phyloP scores from a whole-genome alignment of 78 protist species.

The Anaeramoeba flamelloides region DNA sequence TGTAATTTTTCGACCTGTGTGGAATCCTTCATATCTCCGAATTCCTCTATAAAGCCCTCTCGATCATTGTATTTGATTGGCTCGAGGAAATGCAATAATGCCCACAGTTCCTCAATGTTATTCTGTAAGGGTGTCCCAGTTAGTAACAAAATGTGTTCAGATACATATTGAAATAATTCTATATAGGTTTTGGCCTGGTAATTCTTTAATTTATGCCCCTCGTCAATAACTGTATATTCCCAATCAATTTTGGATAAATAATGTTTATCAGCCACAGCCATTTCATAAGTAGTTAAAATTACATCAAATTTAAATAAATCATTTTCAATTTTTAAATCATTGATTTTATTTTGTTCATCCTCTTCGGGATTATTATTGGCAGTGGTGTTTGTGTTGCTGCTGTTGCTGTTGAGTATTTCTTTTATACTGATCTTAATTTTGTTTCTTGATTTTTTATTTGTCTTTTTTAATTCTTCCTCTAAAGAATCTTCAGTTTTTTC shows the following conservation, averaged over 20 bases:
- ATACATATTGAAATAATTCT: constrained; percentile 19
- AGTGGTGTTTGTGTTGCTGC: too few species aligned
- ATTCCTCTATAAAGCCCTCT: constrained; percentile 10
- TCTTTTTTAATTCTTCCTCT: too few species aligned
- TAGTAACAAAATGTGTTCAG: constrained; percentile 56
- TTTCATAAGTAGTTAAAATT: constrained; percentile 32
- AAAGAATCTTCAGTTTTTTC: too few species aligned
- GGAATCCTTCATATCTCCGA: too few species aligned
- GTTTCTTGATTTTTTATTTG: too few species aligned
- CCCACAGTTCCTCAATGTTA: constrained; percentile 48
- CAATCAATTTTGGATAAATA: background rate
- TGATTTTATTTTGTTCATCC: too few species aligned
- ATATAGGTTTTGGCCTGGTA: constrained; percentile 55
- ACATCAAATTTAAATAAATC: too few species aligned
- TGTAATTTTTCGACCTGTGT: constrained; percentile 51
- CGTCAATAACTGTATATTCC: constrained; percentile 77
- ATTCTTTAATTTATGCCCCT: constrained; percentile 96
- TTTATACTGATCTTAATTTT: too few species aligned
- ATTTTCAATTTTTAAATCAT: too few species aligned
- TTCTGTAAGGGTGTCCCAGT: constrained; percentile 85
- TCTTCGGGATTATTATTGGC: too few species aligned
- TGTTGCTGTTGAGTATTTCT: too few species aligned
- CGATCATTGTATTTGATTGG: constrained; percentile 18
- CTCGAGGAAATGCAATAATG: constrained; percentile 53
- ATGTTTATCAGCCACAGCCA: constrained; percentile 14